Evolutionary conservation across 257 asterid species (phyloP).

Genomic region (Galeopsis tetrahit): DNA sequence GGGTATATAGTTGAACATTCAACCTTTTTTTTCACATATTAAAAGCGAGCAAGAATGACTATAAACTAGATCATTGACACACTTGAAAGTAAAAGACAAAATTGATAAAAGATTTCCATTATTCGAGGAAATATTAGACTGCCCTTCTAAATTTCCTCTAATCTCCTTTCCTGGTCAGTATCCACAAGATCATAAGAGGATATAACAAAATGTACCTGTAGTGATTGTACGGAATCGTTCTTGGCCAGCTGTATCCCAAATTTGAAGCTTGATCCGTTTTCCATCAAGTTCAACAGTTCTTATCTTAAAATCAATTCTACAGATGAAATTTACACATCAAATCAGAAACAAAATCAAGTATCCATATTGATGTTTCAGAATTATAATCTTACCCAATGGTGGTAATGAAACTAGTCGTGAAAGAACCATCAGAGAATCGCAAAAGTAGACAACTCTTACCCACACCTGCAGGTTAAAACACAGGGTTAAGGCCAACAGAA

Average conservation of each 20-base stretch:
- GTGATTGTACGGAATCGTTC: constrained; percentile 59
- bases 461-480: constrained; percentile 50
- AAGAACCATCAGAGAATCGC: constrained; percentile 87
- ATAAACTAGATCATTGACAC: not conserved
- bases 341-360: constrained; percentile 3
- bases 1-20: not conserved
- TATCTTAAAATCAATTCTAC: constrained; percentile 57
- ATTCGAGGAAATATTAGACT: not conserved
- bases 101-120: not conserved
- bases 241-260: constrained; percentile 62
- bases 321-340: constrained; percentile 16
- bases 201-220: constrained; percentile 40
- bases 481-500: constrained; percentile 6
- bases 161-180: constrained; percentile 20
- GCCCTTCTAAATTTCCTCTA: not conserved
- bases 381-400: constrained; percentile 44
- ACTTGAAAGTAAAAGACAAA: not conserved
- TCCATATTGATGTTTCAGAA: not conserved
- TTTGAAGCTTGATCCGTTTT: constrained; percentile 56
- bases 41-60: not conserved
- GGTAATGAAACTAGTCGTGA: constrained; percentile 81
- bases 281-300: constrained; percentile 59
- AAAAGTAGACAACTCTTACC: constrained; percentile 94
- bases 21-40: constrained; percentile 1
- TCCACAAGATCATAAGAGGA: constrained; percentile 15